Base-by-base conservation (phyloP, 2,329 filamentous ascomycete species). In the Penicillium hesseltinei region DNA sequence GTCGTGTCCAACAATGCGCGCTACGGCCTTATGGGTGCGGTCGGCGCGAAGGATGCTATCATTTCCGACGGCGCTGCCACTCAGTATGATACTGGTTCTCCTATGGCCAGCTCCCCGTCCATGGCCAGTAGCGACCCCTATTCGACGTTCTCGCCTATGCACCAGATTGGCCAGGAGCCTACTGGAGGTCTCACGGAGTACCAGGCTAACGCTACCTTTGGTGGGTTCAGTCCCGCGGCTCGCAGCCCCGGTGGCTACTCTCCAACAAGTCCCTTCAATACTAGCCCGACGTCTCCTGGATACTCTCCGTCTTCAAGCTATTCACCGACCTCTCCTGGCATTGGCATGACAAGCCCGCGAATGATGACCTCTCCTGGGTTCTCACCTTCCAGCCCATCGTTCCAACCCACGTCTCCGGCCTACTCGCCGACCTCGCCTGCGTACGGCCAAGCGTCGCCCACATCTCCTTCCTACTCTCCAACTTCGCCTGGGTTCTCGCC, bases 1-100 rank as follows among this genome's bases (percentile, higher is more conserved):
- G 91, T 96, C 69, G 92, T 96, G 58, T 92, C 91, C 49, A 92
- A 96, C 76, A 96, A 96, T 74, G 90, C 90, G 43, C 87, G 90
- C 72, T 91, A 88, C 80, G 90, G 88, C 68, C 84, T 92, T 47
- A 91, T 91, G 84, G 86, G 88, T 54, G 89, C 88, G 51, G 88
- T 93, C 75, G 87, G 88, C 15, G 82, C 88, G 65, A 92, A 92
- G 78, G 88, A 87, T 57, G 83, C 84, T 56, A 86, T 88, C 59
- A 82, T 88, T 45, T 79, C 81, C 46, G 89, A 90, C 59, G 94
- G 94, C 65, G 91, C 91, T 54, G 91, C 92, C 42, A 99, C 94
- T 9, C 95, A 95, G 1, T 99, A 99, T 76, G 94, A 97, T 71
- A 80, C 82, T 61, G 84, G 82, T 36, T 87, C 85, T 15, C 86